A percentile compares a stretch with the other conserved stretches of the same genome.
phyloP scores from a whole-genome alignment of 108 stramenopile species.

The Nitzschia sp. region DNA sequence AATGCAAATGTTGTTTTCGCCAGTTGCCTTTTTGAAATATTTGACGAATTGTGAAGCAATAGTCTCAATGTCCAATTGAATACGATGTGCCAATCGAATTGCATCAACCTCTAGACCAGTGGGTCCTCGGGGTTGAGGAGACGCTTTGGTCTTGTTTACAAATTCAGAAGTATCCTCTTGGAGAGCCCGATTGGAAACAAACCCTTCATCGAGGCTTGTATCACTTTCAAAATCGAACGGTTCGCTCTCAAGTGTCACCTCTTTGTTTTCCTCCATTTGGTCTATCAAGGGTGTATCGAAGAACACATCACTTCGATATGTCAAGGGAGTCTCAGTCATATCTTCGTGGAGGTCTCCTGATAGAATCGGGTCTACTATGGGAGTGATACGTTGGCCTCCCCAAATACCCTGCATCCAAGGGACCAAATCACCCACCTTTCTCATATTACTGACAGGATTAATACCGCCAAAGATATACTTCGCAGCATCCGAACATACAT shows the following conservation, averaged over 20 bases:
- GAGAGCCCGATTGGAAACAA: too few species aligned
- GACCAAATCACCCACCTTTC: conserved; percentile 93
- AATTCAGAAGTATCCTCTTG: too few species aligned
- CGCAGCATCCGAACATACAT: conserved; percentile 88
- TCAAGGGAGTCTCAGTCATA: conserved; percentile 43
- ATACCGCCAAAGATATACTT: conserved; percentile 95
- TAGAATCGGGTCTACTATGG: conserved; percentile 40
- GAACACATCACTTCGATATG: conserved; percentile 54
- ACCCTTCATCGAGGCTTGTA: conserved; percentile 24
- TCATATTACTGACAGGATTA: conserved; percentile 82
- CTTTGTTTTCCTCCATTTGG: conserved; percentile 71
- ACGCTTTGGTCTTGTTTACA: background rate
- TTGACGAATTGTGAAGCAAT: conserved; percentile 82
- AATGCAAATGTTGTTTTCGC: conserved; percentile 81
- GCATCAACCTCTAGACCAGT: conserved; percentile 79
- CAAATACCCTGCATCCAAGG: conserved; percentile 81
- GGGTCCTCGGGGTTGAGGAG: conserved; percentile 39
- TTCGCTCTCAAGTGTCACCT: conserved; percentile 50
- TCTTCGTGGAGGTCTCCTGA: conserved; percentile 62
- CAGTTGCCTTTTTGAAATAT: conserved; percentile 78
- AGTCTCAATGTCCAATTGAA: conserved; percentile 81
- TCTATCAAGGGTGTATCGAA: conserved; percentile 71
- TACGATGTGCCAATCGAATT: conserved; percentile 69
- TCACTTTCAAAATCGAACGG: conserved; percentile 83
- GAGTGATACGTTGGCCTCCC: conserved; percentile 32